Base-by-base conservation (phyloP, 352 stramenopile species). In the Halophytophthora batemanensis region DNA sequence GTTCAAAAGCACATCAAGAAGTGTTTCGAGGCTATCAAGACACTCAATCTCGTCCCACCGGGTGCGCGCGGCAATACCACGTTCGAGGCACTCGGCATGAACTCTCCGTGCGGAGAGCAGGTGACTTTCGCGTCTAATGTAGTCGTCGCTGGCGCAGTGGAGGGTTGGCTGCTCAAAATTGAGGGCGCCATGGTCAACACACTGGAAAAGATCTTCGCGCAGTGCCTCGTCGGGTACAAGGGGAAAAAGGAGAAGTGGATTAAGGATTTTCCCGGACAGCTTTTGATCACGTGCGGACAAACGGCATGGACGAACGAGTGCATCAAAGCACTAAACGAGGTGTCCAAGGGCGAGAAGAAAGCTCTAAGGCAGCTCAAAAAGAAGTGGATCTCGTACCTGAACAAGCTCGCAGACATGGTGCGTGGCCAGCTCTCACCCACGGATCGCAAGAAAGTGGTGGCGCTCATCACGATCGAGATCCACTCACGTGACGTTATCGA, bases 401-500 rank as follows among this genome's bases (percentile, higher is more conserved):
- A 97, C 64, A 97, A 96, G 25, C 79, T 98, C 2, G 95, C 87
- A 0, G 89, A 98, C 40, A 95, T 98, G 84, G 87, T 98, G 42
- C 84, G 90, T 14, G 87, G 88, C 0, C 79, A 95, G 50, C 70
- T 98, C 3, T 87, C 82, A 11, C 63, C 86, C 4, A 93, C 89
- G 22, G 91, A 98, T 13, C 88, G 95, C 15, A 97, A 95, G 45
- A 98, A 98, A 71, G 95, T 98, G 6, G 97, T 98, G 33, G 96
- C 93, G 34, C 69, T 98, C 14, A 98, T 98, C 67, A 98, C 94
- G 29, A 98, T 98, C 61, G 95, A 98, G 64, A 97, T 98, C 37
- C 95, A 98, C 53, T 97, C 91, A 52, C 89, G 95, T 31, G 95
- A 98, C 64, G 93, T 98, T 22, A 93, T 98, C 28, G 89, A 97